Conservation (phyloP, 208 protist species). For the Leishmania tropica region DNA sequence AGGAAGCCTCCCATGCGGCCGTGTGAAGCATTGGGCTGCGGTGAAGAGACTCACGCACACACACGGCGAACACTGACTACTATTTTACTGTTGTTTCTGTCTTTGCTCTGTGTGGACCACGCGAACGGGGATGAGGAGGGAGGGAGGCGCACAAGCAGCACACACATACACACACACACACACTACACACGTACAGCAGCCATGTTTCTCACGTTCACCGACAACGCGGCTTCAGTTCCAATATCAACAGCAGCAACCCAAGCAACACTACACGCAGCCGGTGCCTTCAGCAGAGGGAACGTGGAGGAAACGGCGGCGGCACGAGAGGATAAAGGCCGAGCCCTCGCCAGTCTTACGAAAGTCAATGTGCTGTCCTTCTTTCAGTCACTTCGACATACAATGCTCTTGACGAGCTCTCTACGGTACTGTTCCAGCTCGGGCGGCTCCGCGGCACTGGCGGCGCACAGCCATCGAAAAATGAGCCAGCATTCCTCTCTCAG, state of each 20-base stretch:
- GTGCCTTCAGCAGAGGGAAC: not conserved
- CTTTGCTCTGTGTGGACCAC: not conserved
- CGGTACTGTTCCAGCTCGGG: slow-evolving; percentile 50
- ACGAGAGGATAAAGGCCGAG: not conserved
- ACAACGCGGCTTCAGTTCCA: not conserved
- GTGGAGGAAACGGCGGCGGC: not conserved
- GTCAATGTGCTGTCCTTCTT: not conserved
- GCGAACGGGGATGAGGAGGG: not conserved
- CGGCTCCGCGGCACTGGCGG: slow-evolving; percentile 28
- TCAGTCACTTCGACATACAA: slow-evolving; percentile 5
- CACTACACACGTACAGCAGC: not conserved
- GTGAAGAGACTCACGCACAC: not conserved
- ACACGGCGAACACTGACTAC: not conserved
- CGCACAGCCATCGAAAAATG: slow-evolving; percentile 47
- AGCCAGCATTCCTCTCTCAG: slow-evolving; percentile 39
- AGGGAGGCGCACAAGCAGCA: not conserved
- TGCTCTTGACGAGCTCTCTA: slow-evolving; percentile 30
- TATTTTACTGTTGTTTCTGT: not conserved
- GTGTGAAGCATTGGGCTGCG: not conserved
- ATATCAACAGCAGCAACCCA: not conserved
- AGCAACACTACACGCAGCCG: not conserved
- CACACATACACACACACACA: not conserved
- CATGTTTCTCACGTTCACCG: not conserved
- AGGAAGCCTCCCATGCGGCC: not conserved
- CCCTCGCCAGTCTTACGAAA: not conserved